Conservation (phyloP, 352 stramenopile species). For the Pythium phragmiticola region DNA sequence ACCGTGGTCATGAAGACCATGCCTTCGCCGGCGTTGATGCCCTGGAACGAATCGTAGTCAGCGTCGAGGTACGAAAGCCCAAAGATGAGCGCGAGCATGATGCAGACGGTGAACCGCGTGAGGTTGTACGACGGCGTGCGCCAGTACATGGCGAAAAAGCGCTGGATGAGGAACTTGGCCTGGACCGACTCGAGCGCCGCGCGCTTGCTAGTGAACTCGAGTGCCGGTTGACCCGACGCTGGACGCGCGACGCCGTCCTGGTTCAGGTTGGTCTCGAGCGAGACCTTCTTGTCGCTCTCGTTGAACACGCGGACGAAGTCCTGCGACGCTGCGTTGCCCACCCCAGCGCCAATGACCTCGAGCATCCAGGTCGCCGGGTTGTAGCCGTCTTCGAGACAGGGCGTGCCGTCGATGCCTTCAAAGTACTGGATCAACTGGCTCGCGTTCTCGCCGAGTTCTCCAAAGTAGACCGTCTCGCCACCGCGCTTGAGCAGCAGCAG, state of each 20-base stretch:
- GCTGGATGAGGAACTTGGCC: conserved; percentile 20
- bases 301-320: conserved; percentile 14
- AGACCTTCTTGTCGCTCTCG: background rate
- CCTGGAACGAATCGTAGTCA: conserved; percentile 26
- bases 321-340: conserved; percentile 5
- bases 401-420: background rate
- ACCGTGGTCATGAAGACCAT: conserved; percentile 64
- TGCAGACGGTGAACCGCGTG: conserved; percentile 34
- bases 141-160: conserved; percentile 60
- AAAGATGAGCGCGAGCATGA: conserved; percentile 48
- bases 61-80: conserved; percentile 28
- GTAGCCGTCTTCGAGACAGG: background rate
- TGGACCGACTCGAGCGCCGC: conserved; percentile 16
- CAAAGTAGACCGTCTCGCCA: conserved; percentile 36
- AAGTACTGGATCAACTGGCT: background rate
- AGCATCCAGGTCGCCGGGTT: conserved; percentile 32
- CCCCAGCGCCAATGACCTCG: conserved; percentile 12
- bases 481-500: conserved; percentile 28
- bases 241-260: conserved; percentile 18
- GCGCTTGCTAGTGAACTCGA: conserved; percentile 23
- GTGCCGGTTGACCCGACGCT: background rate
- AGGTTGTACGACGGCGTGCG: conserved; percentile 72
- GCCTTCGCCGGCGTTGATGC: conserved; percentile 35
- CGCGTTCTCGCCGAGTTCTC: conserved; percentile 9
- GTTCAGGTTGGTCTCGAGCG: conserved; percentile 16